phyloP scores from a whole-genome alignment of 306 rosid species.

The Citrullus mucosospermus region DNA sequence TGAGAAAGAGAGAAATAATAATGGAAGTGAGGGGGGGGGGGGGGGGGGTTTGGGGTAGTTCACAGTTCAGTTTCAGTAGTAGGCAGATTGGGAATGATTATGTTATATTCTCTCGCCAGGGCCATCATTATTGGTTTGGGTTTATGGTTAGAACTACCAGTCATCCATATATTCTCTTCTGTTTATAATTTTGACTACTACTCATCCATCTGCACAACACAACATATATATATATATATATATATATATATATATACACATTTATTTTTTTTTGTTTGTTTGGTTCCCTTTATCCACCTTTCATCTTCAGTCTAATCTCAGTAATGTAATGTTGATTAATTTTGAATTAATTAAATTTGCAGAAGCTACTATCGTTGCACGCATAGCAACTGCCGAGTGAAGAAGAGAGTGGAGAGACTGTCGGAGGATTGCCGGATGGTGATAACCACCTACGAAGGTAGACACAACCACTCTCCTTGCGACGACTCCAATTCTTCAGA shows the following conservation, averaged over 20 bases:
- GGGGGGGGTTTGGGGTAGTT: not conserved
- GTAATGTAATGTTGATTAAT: too few relatives aligned
- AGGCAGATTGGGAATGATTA: not conserved
- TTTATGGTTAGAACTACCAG: not conserved
- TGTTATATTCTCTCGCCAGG: not conserved
- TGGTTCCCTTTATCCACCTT: too few relatives aligned
- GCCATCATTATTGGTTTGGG: not conserved
- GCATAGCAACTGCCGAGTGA: conserved; percentile 82
- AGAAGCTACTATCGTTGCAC: conserved; percentile 97
- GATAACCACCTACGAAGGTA: conserved; percentile 94
- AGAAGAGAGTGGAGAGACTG: conserved; percentile 88
- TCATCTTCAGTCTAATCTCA: too few relatives aligned
- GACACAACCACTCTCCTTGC: conserved; percentile 91
- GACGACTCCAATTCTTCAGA: conserved; percentile 85
- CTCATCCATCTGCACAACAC: too few relatives aligned
- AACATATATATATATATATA: too few relatives aligned
- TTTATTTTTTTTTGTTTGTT: too few relatives aligned
- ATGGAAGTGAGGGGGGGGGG: not conserved
- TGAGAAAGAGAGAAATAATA: not conserved
- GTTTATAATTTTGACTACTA: not conserved
- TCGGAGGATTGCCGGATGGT: conserved; percentile 99
- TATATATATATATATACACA: too few relatives aligned
- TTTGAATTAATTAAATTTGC: not conserved
- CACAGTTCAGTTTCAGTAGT: not conserved
- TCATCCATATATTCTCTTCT: not conserved